A percentile compares a stretch with the other conserved stretches of the same genome.
These are phyloP conservation scores for Phialocephala sp. DNA, from an alignment of 2,329 filamentous ascomycete species.

Conservation along the genomic window DNA sequence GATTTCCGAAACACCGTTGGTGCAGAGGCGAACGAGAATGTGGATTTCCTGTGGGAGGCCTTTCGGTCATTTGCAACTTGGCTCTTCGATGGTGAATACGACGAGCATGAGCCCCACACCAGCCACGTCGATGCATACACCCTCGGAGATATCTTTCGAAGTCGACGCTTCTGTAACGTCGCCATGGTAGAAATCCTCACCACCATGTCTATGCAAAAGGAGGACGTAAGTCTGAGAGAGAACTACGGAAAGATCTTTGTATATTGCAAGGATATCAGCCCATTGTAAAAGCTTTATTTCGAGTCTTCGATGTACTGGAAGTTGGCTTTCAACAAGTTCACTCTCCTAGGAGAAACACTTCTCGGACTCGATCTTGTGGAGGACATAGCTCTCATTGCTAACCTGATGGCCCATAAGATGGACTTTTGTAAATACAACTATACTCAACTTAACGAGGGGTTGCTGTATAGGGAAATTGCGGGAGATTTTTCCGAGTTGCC, in stretches of 20 bases:
- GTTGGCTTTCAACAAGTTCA: neutral
- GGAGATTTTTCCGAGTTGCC: neutral
- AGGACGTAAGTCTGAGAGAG: neutral
- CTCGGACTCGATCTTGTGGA: neutral
- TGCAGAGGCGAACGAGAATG: neutral
- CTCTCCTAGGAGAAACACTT: neutral
- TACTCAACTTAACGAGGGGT: neutral
- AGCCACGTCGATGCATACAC: constrained; percentile 1
- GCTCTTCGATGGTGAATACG: neutral
- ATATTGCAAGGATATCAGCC: neutral
- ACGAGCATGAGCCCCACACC: neutral
- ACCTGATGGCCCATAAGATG: neutral
- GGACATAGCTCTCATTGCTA: neutral
- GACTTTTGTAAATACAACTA: neutral
- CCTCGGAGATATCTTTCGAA: neutral
- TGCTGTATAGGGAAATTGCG: neutral
- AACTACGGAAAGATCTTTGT: neutral
- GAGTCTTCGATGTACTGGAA: constrained; percentile 6
- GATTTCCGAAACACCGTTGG: neutral
- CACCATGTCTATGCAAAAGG: neutral
- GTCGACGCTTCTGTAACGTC: neutral
- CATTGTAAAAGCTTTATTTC: constrained; percentile 3
- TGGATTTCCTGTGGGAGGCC: neutral
- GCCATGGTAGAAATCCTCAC: constrained; percentile 5
- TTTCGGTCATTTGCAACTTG: neutral